phyloP scores from a whole-genome alignment of 306 rosid species.

The Phaseolus lunatus region DNA sequence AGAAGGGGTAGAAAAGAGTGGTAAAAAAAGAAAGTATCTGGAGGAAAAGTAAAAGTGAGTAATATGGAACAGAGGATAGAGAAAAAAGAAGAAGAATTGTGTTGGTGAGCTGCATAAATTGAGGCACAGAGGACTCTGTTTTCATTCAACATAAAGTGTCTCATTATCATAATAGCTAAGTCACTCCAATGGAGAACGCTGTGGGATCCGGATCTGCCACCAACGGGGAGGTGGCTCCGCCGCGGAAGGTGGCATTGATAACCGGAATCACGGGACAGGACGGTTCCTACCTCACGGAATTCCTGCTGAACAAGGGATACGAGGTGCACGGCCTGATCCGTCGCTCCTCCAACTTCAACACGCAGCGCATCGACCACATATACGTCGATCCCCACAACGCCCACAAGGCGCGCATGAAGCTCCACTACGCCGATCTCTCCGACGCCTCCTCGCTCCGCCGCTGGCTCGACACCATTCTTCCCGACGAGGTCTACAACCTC shows the following conservation, averaged over 20 bases:
- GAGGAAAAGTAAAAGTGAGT: too few relatives aligned
- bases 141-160: neutral
- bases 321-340: slow-evolving; percentile 96
- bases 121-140: neutral
- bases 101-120: neutral
- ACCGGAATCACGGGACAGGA: slow-evolving; percentile 99
- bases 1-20: neutral
- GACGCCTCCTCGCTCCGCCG: slow-evolving; percentile 99
- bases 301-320: slow-evolving; percentile 82
- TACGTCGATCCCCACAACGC: slow-evolving; percentile 99
- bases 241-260: slow-evolving; percentile 75
- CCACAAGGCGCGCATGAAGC: slow-evolving; percentile 96
- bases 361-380: slow-evolving; percentile 97
- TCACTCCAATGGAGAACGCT: slow-evolving; percentile 42
- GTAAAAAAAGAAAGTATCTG: neutral
- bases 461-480: slow-evolving; percentile 87
- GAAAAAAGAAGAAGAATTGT: neutral
- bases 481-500: slow-evolving; percentile 97
- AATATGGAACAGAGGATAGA: too few relatives aligned
- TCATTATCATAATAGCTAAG: neutral
- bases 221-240: slow-evolving; percentile 50
- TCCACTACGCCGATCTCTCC: slow-evolving; percentile 95
- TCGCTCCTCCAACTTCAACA: slow-evolving; percentile 94
- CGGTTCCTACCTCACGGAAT: slow-evolving; percentile 95
- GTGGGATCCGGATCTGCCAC: slow-evolving; percentile 55